Evolutionary conservation across 2,329 filamentous ascomycete genomes (phyloP), one percentile per base, ranked within the genome.

Genomic region (Neofusicoccum laricinum): DNA sequence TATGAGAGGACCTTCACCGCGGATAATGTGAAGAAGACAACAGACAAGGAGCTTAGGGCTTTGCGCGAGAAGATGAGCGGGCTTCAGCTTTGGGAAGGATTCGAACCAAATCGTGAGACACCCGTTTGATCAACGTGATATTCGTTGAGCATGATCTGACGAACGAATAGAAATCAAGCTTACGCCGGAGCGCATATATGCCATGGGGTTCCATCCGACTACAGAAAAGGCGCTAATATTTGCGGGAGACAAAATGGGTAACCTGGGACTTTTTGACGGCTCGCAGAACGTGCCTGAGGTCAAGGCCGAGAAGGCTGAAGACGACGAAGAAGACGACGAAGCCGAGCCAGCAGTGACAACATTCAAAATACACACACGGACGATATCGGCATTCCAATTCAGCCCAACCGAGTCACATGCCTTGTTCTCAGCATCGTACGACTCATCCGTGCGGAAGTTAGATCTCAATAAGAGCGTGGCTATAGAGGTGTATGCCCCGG

Each of bases 191-290:
- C 82, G 94, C 61, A 85, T 96, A 14, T 99, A 98, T 72, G 85
- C 91, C 0, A 87, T 98, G 70, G 88, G 89, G 0, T 94, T 99
- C 69, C 95, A 99, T 71, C 95, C 95, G 0, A 93, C 88, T 0
- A 83, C 88, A 65, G 88, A 93, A 2, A 98, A 98, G 71, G 88
- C 93, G 0, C 82, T 99, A 2, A 85, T 98, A 1, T 96, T 99
- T 73, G 94, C 94, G 0, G 94, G 94, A 11, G 95, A 99, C 72
- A 99, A 99, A 75, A 85, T 96, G 68, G 94, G 95, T 1, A 91
- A 92, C 25, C 83, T 98, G 65, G 95, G 95, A 0, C 86, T 99
- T 0, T 94, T 97, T 63, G 94, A 99, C 73, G 93, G 89, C 1
- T 93, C 91, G 0, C 92, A 96, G 68, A 84, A 85, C 2, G 79